phyloP scores from a whole-genome alignment of 257 asterid genomes.

The Solanum dulcamara region DNA sequence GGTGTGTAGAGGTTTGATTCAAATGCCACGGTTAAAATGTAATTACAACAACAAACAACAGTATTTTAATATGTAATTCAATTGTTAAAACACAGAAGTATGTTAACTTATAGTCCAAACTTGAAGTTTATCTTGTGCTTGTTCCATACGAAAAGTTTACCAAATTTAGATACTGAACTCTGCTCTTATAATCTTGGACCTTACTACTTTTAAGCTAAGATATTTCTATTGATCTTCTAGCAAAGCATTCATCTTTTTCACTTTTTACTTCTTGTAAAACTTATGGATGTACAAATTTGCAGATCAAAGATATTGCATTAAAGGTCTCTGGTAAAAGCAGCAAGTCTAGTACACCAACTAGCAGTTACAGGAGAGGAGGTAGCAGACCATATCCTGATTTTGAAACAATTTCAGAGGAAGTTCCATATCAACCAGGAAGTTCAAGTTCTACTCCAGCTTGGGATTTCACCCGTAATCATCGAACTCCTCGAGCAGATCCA shows the following conservation, averaged over 20 bases:
- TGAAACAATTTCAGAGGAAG: conserved; percentile 63
- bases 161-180: not conserved
- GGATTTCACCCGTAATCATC: conserved; percentile 41
- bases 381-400: conserved; percentile 53
- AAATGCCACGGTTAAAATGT: not conserved
- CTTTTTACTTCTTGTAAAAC: not conserved
- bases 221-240: not conserved
- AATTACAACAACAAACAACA: not conserved
- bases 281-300: not conserved
- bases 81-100: not conserved
- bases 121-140: not conserved
- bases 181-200: not conserved
- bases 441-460: conserved; percentile 74
- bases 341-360: conserved; percentile 43
- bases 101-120: not conserved
- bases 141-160: not conserved
- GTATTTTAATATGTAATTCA: not conserved
- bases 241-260: not conserved
- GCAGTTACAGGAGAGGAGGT: conserved; percentile 47
- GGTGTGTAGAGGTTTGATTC: not conserved
- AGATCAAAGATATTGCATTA: conserved; percentile 90
- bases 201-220: not conserved
- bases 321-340: conserved; percentile 71
- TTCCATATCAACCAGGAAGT: conserved; percentile 64
- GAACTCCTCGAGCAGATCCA: conserved; percentile 24